Conservation (phyloP, 148 eudicot genomes). For the Rhododendron ovatum region DNA sequence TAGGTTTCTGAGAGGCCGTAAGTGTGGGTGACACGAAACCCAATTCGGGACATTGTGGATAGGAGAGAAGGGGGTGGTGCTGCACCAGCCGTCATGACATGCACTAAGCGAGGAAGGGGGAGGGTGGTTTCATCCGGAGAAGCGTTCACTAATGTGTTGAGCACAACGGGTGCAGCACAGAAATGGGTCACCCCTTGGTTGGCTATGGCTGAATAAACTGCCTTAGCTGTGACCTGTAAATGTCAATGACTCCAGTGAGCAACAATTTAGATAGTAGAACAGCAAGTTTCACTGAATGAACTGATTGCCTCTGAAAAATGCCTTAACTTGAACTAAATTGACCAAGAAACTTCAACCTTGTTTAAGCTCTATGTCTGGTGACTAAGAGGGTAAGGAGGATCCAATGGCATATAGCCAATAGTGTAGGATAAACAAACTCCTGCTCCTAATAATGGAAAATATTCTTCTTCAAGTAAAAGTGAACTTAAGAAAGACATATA, state of each 20-base stretch:
- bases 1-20: slow-evolving; percentile 90
- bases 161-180: slow-evolving; percentile 96
- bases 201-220: slow-evolving; percentile 73
- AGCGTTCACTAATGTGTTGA: slow-evolving; percentile 75
- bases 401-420: neutral
- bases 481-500: neutral
- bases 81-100: slow-evolving; percentile 92
- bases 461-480: neutral
- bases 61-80: slow-evolving; percentile 87
- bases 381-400: neutral
- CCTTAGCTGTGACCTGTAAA: slow-evolving; percentile 74
- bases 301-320: neutral
- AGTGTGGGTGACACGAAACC: slow-evolving; percentile 88
- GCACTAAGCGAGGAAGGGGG: slow-evolving; percentile 67
- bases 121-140: slow-evolving; percentile 56
- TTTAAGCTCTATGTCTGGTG: neutral
- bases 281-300: neutral
- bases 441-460: neutral
- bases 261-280: neutral
- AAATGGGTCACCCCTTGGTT: slow-evolving; percentile 76
- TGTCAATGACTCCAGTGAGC: neutral
- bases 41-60: slow-evolving; percentile 58
- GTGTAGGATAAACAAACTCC: neutral
- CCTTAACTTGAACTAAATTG: neutral
- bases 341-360: neutral